Conservation (phyloP, 495 filamentous ascomycete species). For the Apiosordaria backusii region DNA sequence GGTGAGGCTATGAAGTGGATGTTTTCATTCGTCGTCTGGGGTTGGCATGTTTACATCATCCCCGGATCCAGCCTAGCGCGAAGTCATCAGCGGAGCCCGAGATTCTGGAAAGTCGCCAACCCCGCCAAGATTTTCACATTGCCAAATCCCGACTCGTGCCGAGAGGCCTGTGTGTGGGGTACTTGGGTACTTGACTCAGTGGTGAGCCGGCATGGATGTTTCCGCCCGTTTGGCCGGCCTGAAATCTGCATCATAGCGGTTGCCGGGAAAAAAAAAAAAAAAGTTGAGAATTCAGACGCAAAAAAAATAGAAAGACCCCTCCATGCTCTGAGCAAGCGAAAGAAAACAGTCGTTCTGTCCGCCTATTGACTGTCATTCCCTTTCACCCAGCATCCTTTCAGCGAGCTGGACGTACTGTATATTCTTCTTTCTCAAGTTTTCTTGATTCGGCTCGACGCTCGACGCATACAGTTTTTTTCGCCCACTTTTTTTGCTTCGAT, state of each 20-base stretch:
- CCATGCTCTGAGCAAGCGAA: neutral
- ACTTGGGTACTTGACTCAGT: slow-evolving; percentile 21
- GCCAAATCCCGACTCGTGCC: slow-evolving; percentile 14
- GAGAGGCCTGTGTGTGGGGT: slow-evolving; percentile 8
- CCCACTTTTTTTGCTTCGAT: slow-evolving; percentile 13
- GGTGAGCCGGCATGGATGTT: slow-evolving; percentile 16
- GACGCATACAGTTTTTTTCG: slow-evolving; percentile 4
- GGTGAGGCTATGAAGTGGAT: slow-evolving; percentile 4
- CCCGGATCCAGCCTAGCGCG: slow-evolving; percentile 19
- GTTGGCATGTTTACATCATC: slow-evolving; percentile 22
- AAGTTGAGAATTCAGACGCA: slow-evolving; percentile 17
- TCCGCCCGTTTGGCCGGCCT: slow-evolving; percentile 19
- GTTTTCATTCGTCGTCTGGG: slow-evolving; percentile 6
- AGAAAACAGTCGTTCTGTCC: neutral
- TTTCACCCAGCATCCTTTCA: neutral
- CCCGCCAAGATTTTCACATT: neutral
- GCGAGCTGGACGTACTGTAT: neutral
- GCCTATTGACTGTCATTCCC: neutral
- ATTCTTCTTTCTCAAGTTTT: slow-evolving; percentile 1
- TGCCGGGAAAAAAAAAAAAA: slow-evolving; percentile 22
- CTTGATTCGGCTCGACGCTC: neutral
- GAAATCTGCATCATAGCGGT: slow-evolving; percentile 23
- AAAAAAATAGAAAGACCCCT: slow-evolving; percentile 8
- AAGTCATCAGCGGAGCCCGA: neutral
- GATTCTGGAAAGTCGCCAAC: neutral